phyloP scores from a whole-genome alignment of 2,329 filamentous ascomycete genomes.

The Colletotrichum spinosum region DNA sequence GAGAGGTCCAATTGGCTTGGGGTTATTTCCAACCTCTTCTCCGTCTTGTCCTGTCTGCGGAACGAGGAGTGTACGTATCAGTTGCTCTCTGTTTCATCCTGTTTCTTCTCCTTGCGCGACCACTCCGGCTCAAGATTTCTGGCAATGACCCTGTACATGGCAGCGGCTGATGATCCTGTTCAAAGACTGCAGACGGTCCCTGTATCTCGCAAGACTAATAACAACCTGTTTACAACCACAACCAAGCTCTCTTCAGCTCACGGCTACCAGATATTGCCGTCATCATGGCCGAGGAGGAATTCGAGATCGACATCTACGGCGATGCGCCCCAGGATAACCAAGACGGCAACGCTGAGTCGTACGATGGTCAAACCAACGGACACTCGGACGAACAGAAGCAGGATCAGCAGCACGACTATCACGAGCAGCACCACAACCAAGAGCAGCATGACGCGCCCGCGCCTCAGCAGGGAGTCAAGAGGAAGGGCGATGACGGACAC shows the following conservation, averaged over 20 bases:
- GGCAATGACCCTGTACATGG: conserved; percentile 34
- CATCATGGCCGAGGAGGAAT: conserved; percentile 76
- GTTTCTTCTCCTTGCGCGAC: conserved; percentile 37
- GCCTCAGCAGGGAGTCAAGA: conserved; percentile 68
- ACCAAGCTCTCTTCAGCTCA: conserved; percentile 31
- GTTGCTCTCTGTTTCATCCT: conserved; percentile 50
- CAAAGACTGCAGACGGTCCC: conserved; percentile 50
- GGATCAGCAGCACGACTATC: conserved; percentile 44
- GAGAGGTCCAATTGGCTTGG: conserved; percentile 30
- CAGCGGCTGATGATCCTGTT: conserved; percentile 38
- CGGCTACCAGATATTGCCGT: conserved; percentile 38
- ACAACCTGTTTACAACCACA: conserved; percentile 36
- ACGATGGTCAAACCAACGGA: conserved; percentile 37
- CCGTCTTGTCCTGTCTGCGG: conserved; percentile 38
- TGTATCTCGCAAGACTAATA: conserved; percentile 49
- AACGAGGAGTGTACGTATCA: conserved; percentile 67
- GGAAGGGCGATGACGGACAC: conserved; percentile 59
- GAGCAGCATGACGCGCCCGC: conserved; percentile 42
- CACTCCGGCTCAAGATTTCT: conserved; percentile 29
- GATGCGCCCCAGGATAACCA: conserved; percentile 61
- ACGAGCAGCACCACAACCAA: conserved; percentile 41
- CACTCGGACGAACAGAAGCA: conserved; percentile 54
- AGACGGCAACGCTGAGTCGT: conserved; percentile 50
- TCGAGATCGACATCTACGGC: conserved; percentile 79
- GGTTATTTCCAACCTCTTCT: conserved; percentile 38